Base-by-base conservation (phyloP, 768 basidiomycete genomes). In the Tulasnella sp. region DNA sequence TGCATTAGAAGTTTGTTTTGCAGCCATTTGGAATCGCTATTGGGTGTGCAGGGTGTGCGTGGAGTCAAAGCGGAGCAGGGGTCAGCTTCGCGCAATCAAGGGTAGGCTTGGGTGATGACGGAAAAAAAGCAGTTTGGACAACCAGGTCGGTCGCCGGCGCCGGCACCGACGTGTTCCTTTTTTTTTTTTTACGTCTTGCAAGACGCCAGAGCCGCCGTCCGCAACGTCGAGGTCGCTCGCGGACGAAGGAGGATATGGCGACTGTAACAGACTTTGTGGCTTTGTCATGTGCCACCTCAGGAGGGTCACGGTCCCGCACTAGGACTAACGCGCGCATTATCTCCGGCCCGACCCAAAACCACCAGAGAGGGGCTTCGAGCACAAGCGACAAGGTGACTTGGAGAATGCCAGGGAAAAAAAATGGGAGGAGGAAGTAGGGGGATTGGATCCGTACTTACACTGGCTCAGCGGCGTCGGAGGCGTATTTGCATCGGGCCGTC, bases 391-490 rank as follows among this genome's bases (percentile, higher is more conserved):
- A 13, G 15, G 46, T 48, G 16, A 48, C 20, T 18, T 18, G 46
- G 46, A 48, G 1, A 48, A 48, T 48, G 35, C 2, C 46, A 10
- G 15, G 46, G 16, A 48, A 18, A 48, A 48, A 48, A 2, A 18
- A 6, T 7, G 3, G 46, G 46, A 35, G 35, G 35, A 35, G 5
- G 16, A 18, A 48, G n/a, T n/a, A n/a, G n/a, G 46, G 10, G 46
- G 20, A 16, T 18, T 48, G 11, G 46, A 48, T 48, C 15, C 11
- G 46, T 48, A 6, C 67, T 70, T 39, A 70, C 67, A 39, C 67
- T n/a, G 67, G 67, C 23, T 70, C 67, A 39, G 29, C 67, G 67
- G 67, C 67, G 67, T 70, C 67, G 16, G 67, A 70, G 29, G 67
- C 29, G 67, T 70, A 70, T 29, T 32, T 70, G 67, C 67, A 70